phyloP scores from a whole-genome alignment of 2,329 filamentous ascomycete species.

The Ascochyta fabae region DNA sequence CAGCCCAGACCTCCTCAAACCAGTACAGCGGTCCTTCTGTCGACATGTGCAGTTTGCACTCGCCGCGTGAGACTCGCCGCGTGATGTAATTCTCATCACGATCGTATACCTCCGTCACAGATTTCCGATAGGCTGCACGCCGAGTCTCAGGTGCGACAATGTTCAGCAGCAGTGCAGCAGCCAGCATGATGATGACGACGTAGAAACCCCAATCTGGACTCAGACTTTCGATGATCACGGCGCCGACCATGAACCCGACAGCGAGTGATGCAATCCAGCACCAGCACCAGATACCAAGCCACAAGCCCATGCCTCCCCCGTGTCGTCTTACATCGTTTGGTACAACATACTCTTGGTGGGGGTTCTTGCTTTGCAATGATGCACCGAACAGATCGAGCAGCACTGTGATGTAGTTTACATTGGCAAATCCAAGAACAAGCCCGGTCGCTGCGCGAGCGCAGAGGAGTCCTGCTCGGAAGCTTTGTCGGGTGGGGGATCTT shows the following conservation, averaged over 20 bases:
- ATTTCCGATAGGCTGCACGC: conserved; percentile 71
- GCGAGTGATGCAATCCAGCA: conserved; percentile 75
- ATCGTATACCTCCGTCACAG: conserved; percentile 65
- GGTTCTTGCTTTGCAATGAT: conserved; percentile 73
- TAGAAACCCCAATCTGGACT: conserved; percentile 79
- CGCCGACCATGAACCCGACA: conserved; percentile 74
- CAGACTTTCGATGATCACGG: conserved; percentile 68
- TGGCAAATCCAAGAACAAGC: conserved; percentile 73
- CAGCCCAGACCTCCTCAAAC: conserved; percentile 78
- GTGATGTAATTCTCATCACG: conserved; percentile 55
- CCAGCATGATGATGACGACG: conserved; percentile 71
- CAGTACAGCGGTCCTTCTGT: conserved; percentile 77
- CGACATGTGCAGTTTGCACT: conserved; percentile 77
- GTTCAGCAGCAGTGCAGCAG: conserved; percentile 70
- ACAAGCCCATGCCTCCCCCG: conserved; percentile 79
- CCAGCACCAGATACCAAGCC: conserved; percentile 70
- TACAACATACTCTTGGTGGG: conserved; percentile 74
- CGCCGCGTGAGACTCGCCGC: conserved; percentile 69
- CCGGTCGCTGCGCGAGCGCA: conserved; percentile 71
- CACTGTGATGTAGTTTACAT: conserved; percentile 76
- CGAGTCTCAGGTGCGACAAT: conserved; percentile 75
- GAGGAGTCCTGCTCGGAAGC: conserved; percentile 68
- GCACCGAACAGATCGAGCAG: conserved; percentile 78
- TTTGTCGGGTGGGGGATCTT: conserved; percentile 62
- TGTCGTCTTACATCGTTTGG: conserved; percentile 73